Percentiles rank a stretch among this genome's conserved stretches.
These are phyloP conservation scores for Lablab purpureus DNA, from an alignment of 306 rosid genomes.

Conservation along the genomic window DNA sequence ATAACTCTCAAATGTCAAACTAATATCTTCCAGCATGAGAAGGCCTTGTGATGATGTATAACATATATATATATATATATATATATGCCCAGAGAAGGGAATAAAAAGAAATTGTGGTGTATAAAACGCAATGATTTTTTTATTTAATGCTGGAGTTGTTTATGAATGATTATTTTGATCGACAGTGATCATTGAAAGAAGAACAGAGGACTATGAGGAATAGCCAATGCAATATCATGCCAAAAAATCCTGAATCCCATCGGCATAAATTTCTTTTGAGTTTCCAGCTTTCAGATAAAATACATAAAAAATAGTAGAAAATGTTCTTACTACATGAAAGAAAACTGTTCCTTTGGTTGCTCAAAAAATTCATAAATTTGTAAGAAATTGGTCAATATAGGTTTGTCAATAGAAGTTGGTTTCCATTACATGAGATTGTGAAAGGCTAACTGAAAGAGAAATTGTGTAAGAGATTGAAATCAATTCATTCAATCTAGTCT, in stretches of 20 bases:
- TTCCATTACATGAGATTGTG: too few relatives aligned
- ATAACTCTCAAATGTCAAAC: conserved; percentile 32
- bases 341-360: background rate
- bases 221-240: conserved; percentile 9
- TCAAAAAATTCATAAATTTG: background rate
- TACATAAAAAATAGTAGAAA: background rate
- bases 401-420: too few relatives aligned
- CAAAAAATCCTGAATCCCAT: conserved; percentile 18
- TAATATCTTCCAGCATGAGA: conserved; percentile 34
- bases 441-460: too few relatives aligned
- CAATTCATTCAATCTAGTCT: background rate
- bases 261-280: conserved; percentile 10
- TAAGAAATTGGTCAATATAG: background rate
- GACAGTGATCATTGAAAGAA: conserved; percentile 15
- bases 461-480: too few relatives aligned
- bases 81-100: conserved; percentile 20
- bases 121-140: background rate
- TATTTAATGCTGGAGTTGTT: conserved; percentile 18
- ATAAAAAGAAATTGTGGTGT: conserved; percentile 35
- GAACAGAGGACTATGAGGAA: conserved; percentile 26
- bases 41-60: conserved; percentile 24
- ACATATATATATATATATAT: background rate
- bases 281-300: conserved; percentile 20
- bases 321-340: conserved; percentile 4
- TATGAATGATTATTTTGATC: conserved; percentile 4